These are phyloP conservation scores for Micractinium sp. DNA, from an alignment of 139 green algal species.

Conservation along the genomic window DNA sequence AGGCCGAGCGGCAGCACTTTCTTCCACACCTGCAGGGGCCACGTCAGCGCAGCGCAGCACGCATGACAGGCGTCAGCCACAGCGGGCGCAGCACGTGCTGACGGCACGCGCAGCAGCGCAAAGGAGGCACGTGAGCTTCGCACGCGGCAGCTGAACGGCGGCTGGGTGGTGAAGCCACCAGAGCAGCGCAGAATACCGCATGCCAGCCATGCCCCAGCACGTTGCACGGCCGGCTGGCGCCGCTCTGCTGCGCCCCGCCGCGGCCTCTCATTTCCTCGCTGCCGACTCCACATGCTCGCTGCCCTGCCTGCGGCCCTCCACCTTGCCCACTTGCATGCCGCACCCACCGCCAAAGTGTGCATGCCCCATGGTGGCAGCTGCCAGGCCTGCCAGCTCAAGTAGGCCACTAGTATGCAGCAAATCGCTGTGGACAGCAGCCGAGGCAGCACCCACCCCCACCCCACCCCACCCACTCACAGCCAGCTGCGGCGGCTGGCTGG, in stretches of 20 bases:
- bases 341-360: neutral
- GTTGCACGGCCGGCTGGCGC: no score
- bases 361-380: no score
- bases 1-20: constrained; percentile 77
- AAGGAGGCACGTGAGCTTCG: neutral
- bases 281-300: no score
- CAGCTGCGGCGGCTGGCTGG: constrained; percentile 15
- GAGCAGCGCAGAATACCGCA: neutral
- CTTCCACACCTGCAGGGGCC: constrained; percentile 60
- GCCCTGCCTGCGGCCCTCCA: no score
- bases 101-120: neutral
- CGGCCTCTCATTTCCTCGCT: no score
- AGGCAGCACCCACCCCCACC: neutral
- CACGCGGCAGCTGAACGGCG: neutral
- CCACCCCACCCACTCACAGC: constrained; percentile 39
- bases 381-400: no score
- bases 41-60: neutral
- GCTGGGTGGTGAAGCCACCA: neutral
- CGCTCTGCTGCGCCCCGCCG: neutral
- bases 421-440: no score
- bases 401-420: no score
- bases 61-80: neutral
- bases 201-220: no score
- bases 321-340: no score
- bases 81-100: neutral